Percentiles rank a stretch among this genome's conserved stretches.
phyloP scores from a whole-genome alignment of 495 filamentous ascomycete genomes.

The Hyaloscypha variabilis region DNA sequence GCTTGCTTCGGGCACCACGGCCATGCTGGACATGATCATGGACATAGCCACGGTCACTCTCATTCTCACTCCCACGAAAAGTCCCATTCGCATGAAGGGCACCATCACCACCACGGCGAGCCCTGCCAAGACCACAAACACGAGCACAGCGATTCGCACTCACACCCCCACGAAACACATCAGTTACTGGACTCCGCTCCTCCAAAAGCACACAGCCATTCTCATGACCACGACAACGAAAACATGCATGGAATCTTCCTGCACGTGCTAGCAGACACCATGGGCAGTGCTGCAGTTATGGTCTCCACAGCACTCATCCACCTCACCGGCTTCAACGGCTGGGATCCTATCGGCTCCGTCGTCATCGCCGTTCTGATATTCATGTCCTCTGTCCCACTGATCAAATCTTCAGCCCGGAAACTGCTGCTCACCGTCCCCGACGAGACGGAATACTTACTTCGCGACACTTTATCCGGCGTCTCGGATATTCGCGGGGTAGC shows the following conservation, averaged over 20 bases:
- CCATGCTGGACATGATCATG: slow-evolving; percentile 66
- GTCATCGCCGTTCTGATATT: slow-evolving; percentile 94
- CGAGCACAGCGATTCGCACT: slow-evolving; percentile 30
- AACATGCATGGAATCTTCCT: slow-evolving; percentile 99
- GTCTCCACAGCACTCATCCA: slow-evolving; percentile 87
- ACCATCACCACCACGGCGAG: slow-evolving; percentile 8
- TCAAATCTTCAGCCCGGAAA: slow-evolving; percentile 78
- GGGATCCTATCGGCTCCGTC: slow-evolving; percentile 92
- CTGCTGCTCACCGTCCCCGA: slow-evolving; percentile 83
- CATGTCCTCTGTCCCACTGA: slow-evolving; percentile 82
- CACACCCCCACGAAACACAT: slow-evolving; percentile 22
- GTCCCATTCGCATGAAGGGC: slow-evolving; percentile 12
- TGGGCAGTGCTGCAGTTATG: slow-evolving; percentile 93
- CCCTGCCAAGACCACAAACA: slow-evolving; percentile 25
- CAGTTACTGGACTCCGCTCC: slow-evolving; percentile 26
- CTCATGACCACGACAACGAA: slow-evolving; percentile 80
- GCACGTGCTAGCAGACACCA: slow-evolving; percentile 92
- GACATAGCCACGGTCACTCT: slow-evolving; percentile 41
- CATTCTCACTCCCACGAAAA: slow-evolving; percentile 27
- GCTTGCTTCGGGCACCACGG: slow-evolving; percentile 77
- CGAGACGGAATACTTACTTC: slow-evolving; percentile 85
- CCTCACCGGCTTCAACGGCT: slow-evolving; percentile 87
- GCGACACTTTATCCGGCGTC: slow-evolving; percentile 82
- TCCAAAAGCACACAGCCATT: slow-evolving; percentile 34
- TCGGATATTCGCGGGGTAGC: slow-evolving; percentile 81